Conservation (phyloP, 2,329 filamentous ascomycete genomes). For the Exophiala viscosa region DNA sequence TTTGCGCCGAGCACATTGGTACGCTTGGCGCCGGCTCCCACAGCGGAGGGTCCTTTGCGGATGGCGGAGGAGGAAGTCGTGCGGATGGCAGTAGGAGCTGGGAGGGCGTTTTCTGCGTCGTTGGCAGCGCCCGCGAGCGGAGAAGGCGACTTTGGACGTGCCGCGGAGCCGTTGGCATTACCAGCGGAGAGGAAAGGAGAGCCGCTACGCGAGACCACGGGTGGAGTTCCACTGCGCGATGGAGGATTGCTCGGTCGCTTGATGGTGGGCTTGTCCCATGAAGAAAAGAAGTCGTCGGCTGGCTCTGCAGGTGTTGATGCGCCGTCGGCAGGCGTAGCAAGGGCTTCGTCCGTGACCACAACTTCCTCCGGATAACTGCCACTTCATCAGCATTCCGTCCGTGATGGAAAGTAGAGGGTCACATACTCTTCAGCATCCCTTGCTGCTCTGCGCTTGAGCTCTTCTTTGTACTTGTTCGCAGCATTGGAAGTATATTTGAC, state of each 20-base stretch:
- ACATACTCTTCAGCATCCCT: conserved; percentile 79
- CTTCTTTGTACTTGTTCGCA: conserved; percentile 97
- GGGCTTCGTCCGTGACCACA: conserved; percentile 69
- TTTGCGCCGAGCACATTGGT: conserved; percentile 80
- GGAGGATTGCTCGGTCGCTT: conserved; percentile 93
- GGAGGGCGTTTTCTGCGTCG: conserved; percentile 49
- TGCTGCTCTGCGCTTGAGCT: conserved; percentile 79
- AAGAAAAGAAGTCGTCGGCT: conserved; percentile 87
- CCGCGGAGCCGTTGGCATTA: conserved; percentile 60
- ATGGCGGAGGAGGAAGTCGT: conserved; percentile 76
- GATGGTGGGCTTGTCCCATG: conserved; percentile 96
- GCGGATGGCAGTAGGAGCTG: conserved; percentile 63
- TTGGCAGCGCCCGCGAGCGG: conserved; percentile 53
- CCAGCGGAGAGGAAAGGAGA: conserved; percentile 85
- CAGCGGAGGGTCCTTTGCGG: conserved; percentile 62
- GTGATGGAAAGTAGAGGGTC: background rate
- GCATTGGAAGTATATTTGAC: conserved; percentile 92
- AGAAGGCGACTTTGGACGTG: conserved; percentile 74
- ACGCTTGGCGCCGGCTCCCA: conserved; percentile 67
- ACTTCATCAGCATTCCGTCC: conserved; percentile 24
- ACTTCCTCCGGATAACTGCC: conserved; percentile 78
- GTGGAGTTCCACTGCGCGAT: conserved; percentile 82
- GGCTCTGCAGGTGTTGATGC: conserved; percentile 73
- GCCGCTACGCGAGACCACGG: conserved; percentile 71
- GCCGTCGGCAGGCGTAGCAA: conserved; percentile 59